A percentile compares a stretch with the other conserved stretches of the same genome.
phyloP scores from a whole-genome alignment of 2,329 filamentous ascomycete species.

The Fusarium acutatum region DNA sequence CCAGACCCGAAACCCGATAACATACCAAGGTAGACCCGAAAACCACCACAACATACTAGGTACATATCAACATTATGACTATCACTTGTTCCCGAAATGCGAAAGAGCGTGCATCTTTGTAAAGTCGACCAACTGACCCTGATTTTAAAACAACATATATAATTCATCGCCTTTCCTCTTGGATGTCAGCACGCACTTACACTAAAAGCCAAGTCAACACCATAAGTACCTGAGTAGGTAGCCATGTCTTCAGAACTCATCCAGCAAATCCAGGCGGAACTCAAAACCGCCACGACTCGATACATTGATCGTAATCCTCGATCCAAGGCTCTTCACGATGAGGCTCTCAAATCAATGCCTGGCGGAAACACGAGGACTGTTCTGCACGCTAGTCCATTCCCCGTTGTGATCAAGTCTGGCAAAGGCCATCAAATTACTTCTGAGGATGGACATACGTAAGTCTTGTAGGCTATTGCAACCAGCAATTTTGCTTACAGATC shows the following conservation, averaged over 20 bases:
- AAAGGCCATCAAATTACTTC: conserved; percentile 49
- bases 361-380: conserved; percentile 59
- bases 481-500: neutral
- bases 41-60: neutral
- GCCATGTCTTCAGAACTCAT: conserved; percentile 32
- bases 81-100: conserved; percentile 16
- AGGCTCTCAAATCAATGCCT: conserved; percentile 50
- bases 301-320: conserved; percentile 49
- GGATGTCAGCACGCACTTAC: neutral
- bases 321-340: conserved; percentile 50
- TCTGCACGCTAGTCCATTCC: conserved; percentile 55
- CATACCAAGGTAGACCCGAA: conserved; percentile 13
- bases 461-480: neutral
- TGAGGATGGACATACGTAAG: conserved; percentile 51
- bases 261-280: conserved; percentile 39
- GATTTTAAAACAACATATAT: neutral
- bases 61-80: neutral
- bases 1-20: conserved; percentile 36
- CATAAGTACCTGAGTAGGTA: neutral
- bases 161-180: neutral
- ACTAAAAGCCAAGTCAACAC: neutral
- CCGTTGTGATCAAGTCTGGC: conserved; percentile 51
- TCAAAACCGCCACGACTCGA: conserved; percentile 45
- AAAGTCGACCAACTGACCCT: neutral
- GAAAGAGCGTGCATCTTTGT: neutral